Conservation (phyloP, 2,329 filamentous ascomycete species). For the Penicillium brevicompactum region DNA sequence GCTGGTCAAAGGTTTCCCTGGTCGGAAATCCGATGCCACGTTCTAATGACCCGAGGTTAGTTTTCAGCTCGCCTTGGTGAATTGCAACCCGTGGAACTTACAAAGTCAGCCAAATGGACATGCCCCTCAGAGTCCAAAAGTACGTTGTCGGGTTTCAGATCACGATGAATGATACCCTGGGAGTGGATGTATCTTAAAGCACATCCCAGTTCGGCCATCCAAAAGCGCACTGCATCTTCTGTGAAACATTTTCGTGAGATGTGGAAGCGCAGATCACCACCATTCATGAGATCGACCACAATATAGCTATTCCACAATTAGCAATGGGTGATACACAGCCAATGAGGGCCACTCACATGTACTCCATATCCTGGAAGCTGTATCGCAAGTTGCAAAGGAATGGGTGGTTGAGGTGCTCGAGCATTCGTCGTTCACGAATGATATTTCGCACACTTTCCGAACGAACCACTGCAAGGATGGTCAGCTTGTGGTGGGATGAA, state of each 20-base stretch:
- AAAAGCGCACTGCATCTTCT: constrained; percentile 94
- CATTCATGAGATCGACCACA: constrained; percentile 97
- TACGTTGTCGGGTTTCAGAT: constrained; percentile 91
- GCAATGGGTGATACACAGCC: background rate
- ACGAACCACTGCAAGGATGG: constrained; percentile 72
- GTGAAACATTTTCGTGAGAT: constrained; percentile 98
- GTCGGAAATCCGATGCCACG: constrained; percentile 89
- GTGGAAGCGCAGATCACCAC: constrained; percentile 94
- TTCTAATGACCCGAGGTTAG: constrained; percentile 61
- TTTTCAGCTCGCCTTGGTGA: background rate
- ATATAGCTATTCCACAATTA: constrained; percentile 66
- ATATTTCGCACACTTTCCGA: constrained; percentile 98
- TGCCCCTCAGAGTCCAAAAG: constrained; percentile 86
- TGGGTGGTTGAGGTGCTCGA: constrained; percentile 95
- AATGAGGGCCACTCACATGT: constrained; percentile 67
- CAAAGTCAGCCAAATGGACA: constrained; percentile 96
- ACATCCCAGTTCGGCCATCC: constrained; percentile 93
- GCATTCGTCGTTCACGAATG: constrained; percentile 94
- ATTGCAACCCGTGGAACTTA: constrained; percentile 51
- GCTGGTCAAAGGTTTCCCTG: constrained; percentile 81
- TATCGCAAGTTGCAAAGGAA: constrained; percentile 98
- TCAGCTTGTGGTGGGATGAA: background rate
- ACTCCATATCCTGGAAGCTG: constrained; percentile 98
- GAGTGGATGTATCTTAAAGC: constrained; percentile 83
- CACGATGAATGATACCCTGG: constrained; percentile 86